Conservation (phyloP, 495 filamentous ascomycete species). For the Staphylotrichum tortipilum region DNA sequence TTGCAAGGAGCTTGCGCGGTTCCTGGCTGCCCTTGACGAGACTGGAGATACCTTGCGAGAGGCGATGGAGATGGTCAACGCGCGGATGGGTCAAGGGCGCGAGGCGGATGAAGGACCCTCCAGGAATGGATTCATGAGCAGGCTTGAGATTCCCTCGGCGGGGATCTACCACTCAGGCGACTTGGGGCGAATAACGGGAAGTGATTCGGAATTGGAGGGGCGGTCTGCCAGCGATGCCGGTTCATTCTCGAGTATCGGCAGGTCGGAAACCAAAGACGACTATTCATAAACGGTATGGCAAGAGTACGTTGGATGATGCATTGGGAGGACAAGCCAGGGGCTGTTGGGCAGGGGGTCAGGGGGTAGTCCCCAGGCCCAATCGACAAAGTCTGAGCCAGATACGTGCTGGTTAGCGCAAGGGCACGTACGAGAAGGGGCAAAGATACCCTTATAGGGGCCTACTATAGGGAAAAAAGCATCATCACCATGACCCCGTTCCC, state of each 20-base stretch:
- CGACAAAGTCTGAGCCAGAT: too few relatives aligned
- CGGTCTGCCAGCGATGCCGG: slow-evolving; percentile 25
- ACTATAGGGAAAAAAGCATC: neutral
- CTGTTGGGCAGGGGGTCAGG: too few relatives aligned
- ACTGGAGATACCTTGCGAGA: slow-evolving; percentile 72
- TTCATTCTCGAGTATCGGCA: slow-evolving; percentile 14
- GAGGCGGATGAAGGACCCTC: slow-evolving; percentile 26
- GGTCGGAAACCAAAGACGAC: slow-evolving; percentile 8
- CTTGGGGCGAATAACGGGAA: slow-evolving; percentile 12
- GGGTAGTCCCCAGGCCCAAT: too few relatives aligned
- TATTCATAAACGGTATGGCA: neutral
- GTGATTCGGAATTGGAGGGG: slow-evolving; percentile 23
- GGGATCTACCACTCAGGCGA: slow-evolving; percentile 21
- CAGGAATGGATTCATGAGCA: slow-evolving; percentile 38
- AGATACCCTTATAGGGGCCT: neutral
- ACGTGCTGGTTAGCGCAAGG: too few relatives aligned
- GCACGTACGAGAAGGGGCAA: neutral
- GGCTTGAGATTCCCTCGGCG: slow-evolving; percentile 42
- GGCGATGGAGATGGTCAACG: slow-evolving; percentile 64
- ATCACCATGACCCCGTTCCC: neutral
- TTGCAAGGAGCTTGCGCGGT: slow-evolving; percentile 88
- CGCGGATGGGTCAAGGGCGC: slow-evolving; percentile 36
- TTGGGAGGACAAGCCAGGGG: neutral
- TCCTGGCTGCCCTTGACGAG: slow-evolving; percentile 85
- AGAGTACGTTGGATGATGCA: neutral